Conservation (phyloP, 2,329 filamentous ascomycete genomes). For the Alternaria alternata region DNA sequence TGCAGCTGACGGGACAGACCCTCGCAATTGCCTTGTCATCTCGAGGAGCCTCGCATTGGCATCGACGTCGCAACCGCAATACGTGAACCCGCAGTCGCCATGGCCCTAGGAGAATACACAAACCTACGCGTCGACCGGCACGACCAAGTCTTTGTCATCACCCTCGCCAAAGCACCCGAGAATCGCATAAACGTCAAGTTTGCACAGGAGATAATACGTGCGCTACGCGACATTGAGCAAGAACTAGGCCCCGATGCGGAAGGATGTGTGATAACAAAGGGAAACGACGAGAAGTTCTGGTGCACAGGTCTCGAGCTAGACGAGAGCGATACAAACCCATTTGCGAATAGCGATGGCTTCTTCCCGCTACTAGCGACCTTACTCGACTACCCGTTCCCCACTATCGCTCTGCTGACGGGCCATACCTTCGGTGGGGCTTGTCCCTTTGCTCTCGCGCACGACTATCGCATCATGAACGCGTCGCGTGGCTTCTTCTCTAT, state of each 20-base stretch:
- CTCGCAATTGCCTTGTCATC: neutral
- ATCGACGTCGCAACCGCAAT: neutral
- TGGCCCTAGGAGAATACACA: conserved; percentile 45
- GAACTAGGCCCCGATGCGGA: conserved; percentile 58
- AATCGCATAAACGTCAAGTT: conserved; percentile 61
- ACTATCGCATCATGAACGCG: conserved; percentile 56
- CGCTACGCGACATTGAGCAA: conserved; percentile 58
- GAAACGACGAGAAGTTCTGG: conserved; percentile 61
- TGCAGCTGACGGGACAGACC: neutral
- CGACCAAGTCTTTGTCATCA: conserved; percentile 61
- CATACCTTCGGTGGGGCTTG: conserved; percentile 61
- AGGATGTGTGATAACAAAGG: conserved; percentile 63
- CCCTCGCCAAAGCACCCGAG: conserved; percentile 63
- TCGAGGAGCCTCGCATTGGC: neutral
- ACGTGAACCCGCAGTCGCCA: neutral
- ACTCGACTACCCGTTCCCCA: conserved; percentile 60
- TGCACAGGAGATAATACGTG: conserved; percentile 62
- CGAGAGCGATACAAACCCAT: conserved; percentile 58
- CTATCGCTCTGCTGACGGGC: conserved; percentile 58
- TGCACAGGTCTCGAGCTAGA: conserved; percentile 61
- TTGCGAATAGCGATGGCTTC: conserved; percentile 66
- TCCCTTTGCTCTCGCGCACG: conserved; percentile 58
- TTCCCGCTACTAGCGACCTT: conserved; percentile 61
- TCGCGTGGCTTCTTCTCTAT: conserved; percentile 46
- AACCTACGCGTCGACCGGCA: conserved; percentile 58